Conservation (phyloP, 2,329 filamentous ascomycete genomes). For the Xylariaceae sp. region DNA sequence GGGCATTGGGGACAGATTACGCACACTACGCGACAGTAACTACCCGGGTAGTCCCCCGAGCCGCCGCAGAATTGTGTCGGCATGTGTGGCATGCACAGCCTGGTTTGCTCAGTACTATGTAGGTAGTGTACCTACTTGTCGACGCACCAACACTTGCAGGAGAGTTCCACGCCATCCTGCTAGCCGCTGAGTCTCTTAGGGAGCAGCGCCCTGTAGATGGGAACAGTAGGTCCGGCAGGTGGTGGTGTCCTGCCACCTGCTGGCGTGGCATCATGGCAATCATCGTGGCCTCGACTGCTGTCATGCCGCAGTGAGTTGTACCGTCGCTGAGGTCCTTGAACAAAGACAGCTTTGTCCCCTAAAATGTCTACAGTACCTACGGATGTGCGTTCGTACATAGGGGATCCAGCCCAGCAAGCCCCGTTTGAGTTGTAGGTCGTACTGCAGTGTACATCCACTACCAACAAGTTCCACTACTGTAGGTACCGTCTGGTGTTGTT, state of each 20-base stretch:
- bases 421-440: not conserved
- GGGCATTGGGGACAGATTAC: no score
- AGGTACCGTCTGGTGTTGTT: not conserved
- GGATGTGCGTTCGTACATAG: no score
- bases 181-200: constrained; percentile 2
- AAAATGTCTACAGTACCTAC: not conserved
- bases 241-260: no score
- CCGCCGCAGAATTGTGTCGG: constrained; percentile 21
- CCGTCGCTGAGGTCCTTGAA: constrained; percentile 19
- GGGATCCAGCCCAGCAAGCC: not conserved
- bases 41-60: not conserved
- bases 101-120: constrained; percentile 1
- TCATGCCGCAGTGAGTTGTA: constrained; percentile 24
- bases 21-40: not conserved
- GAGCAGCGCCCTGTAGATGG: not conserved
- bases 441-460: not conserved
- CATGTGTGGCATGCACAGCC: constrained; percentile 17
- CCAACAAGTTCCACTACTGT: not conserved
- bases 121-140: constrained; percentile 22
- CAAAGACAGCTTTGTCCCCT: not conserved
- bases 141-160: constrained; percentile 14
- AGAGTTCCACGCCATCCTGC: constrained; percentile 3
- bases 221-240: no score
- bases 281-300: constrained; percentile 22
- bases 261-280: constrained; percentile 24